Evolutionary conservation across 768 basidiomycete genomes (phyloP).

Genomic region (Nidularia pulvinata): DNA sequence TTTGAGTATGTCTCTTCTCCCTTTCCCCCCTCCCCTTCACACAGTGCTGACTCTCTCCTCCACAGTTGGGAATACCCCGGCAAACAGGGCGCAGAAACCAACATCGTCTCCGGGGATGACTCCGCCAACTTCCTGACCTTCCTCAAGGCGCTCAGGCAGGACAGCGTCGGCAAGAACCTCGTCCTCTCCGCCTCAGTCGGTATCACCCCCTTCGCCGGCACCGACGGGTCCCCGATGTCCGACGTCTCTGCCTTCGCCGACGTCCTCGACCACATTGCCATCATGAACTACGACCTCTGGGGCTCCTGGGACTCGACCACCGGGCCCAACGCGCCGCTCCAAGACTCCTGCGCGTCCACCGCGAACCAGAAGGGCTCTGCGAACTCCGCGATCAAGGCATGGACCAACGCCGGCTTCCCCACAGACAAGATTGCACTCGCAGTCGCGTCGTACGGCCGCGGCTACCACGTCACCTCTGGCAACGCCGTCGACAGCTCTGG

Average conservation of each 20-base stretch:
- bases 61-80: conserved; percentile 83
- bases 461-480: conserved; percentile 44
- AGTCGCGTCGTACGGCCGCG: conserved; percentile 72
- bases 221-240: conserved; percentile 54
- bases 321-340: conserved; percentile 86
- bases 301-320: conserved; percentile 49
- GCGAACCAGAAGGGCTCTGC: conserved; percentile 67
- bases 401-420: conserved; percentile 80
- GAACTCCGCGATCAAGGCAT: conserved; percentile 64
- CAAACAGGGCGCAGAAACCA: conserved; percentile 62
- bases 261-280: conserved; percentile 50
- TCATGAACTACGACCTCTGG: conserved; percentile 66
- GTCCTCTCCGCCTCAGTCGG: conserved; percentile 49
- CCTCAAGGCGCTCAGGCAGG: conserved; percentile 63
- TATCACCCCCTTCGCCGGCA: conserved; percentile 31
- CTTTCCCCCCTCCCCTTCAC: too few relatives aligned
- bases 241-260: conserved; percentile 72
- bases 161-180: conserved; percentile 45
- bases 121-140: conserved; percentile 76
- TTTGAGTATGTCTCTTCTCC: conserved; percentile 31
- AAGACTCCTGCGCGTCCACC: conserved; percentile 62
- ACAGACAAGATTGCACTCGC: conserved; percentile 38
- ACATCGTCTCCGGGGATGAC: conserved; percentile 56
- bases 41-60: not conserved
- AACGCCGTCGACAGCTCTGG: not conserved